Evolutionary conservation across 371 early-diverging fungal genomes (phyloP).

Genomic region (Phascolomyces articulosus): DNA sequence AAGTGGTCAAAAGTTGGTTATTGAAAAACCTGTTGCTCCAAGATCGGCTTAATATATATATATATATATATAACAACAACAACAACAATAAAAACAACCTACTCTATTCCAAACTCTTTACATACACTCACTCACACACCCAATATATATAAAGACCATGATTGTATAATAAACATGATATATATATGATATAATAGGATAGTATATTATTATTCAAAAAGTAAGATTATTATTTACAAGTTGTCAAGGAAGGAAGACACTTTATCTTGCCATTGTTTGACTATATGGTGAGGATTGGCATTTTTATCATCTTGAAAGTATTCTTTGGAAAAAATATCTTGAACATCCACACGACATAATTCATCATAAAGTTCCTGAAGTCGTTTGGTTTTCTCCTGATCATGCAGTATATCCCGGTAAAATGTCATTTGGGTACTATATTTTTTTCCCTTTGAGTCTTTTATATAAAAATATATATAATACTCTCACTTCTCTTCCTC

Average conservation of each 20-base stretch:
- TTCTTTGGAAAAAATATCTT: conserved; percentile 37
- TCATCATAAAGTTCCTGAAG: conserved; percentile 32
- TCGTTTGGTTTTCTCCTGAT: conserved; percentile 21
- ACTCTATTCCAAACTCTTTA: not conserved
- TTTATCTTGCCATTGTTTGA: conserved; percentile 9
- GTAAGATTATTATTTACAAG: not conserved
- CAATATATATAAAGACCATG: not conserved
- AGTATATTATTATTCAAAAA: too few species aligned
- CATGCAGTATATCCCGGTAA: conserved; percentile 28
- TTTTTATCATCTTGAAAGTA: conserved; percentile 25
- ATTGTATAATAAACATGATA: not conserved
- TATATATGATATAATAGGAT: too few species aligned
- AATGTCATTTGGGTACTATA: conserved; percentile 34
- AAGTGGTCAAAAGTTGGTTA: conserved; percentile 59
- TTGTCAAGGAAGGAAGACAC: not conserved
- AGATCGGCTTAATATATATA: not conserved
- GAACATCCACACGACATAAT: conserved; percentile 32
- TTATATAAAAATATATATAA: too few species aligned
- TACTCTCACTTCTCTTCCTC: too few species aligned
- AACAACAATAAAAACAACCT: not conserved
- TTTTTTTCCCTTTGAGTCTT: too few species aligned
- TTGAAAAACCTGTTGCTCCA: conserved; percentile 22
- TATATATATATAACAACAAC: not conserved
- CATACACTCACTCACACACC: not conserved
- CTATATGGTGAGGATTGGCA: not conserved